Evolutionary conservation across 768 basidiomycete species (phyloP).

Genomic region (Imleria badia): DNA sequence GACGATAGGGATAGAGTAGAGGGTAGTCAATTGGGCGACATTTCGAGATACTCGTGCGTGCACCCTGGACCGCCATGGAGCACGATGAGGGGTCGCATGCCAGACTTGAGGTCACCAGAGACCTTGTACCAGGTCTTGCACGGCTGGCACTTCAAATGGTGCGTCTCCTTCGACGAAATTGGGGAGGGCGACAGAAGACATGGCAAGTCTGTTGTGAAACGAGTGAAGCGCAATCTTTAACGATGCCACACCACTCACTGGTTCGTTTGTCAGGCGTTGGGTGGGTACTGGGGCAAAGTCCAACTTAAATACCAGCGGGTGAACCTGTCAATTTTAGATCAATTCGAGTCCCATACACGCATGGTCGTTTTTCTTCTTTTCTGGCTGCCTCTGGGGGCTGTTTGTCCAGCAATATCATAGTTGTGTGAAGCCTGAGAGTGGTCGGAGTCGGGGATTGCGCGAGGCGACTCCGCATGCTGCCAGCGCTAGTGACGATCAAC

Average conservation of each 20-base stretch:
- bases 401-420: not conserved
- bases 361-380: too few species aligned
- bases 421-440: not conserved
- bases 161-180: conserved; percentile 32
- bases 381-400: too few species aligned
- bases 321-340: not conserved
- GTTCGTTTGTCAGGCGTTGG: not conserved
- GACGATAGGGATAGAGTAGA: conserved; percentile 44
- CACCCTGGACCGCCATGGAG: conserved; percentile 58
- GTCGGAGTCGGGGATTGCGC: conserved; percentile 6
- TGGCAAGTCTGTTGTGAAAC: conserved; percentile 4
- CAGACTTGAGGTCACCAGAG: conserved; percentile 41
- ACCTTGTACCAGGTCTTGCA: conserved; percentile 54
- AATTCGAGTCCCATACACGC: not conserved
- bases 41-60: conserved; percentile 41
- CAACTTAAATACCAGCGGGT: too few species aligned
- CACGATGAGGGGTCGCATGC: conserved; percentile 43
- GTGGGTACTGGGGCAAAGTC: too few species aligned
- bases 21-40: conserved; percentile 39
- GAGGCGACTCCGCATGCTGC: too few species aligned
- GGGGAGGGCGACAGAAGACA: conserved; percentile 29
- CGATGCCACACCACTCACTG: not conserved
- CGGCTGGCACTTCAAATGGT: conserved; percentile 25
- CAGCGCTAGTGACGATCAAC: not conserved
- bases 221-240: not conserved